Percentiles rank a stretch among this genome's conserved stretches.
These are phyloP conservation scores for Cnidoscolus chayamansa DNA, from an alignment of 441 rosid species.

Conservation along the genomic window DNA sequence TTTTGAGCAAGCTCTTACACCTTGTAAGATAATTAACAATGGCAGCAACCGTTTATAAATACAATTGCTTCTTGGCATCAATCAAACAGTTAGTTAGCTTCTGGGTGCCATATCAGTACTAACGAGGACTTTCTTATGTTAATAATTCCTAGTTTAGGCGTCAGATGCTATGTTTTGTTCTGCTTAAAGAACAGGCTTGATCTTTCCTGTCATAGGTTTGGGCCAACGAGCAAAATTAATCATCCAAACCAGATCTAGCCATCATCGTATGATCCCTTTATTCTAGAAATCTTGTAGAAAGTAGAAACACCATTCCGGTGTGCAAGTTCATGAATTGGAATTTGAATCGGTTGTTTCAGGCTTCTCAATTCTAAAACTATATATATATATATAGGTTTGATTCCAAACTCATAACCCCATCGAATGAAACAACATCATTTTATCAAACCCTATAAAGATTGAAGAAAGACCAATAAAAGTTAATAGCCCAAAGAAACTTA, in stretches of 20 bases:
- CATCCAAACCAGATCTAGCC: background rate
- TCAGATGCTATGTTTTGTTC: background rate
- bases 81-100: background rate
- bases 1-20: background rate
- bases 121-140: background rate
- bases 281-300: no score
- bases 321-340: no score
- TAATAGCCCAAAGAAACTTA: constrained; percentile 15
- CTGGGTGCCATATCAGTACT: background rate
- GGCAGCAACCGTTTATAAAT: no score
- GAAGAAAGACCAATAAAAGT: constrained; percentile 7
- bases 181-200: no score
- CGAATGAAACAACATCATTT: background rate
- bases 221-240: background rate
- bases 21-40: no score
- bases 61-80: no score
- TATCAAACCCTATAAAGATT: constrained; percentile 3
- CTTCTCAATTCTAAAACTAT: background rate
- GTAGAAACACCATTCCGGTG: no score
- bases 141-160: background rate
- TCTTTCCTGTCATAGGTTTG: background rate
- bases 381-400: background rate
- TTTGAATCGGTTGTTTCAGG: background rate
- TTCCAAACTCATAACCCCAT: background rate
- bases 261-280: no score